Evolutionary conservation across 176 grass and related monocot species (phyloP).

Genomic region (Bolboschoenus planiculmis): DNA sequence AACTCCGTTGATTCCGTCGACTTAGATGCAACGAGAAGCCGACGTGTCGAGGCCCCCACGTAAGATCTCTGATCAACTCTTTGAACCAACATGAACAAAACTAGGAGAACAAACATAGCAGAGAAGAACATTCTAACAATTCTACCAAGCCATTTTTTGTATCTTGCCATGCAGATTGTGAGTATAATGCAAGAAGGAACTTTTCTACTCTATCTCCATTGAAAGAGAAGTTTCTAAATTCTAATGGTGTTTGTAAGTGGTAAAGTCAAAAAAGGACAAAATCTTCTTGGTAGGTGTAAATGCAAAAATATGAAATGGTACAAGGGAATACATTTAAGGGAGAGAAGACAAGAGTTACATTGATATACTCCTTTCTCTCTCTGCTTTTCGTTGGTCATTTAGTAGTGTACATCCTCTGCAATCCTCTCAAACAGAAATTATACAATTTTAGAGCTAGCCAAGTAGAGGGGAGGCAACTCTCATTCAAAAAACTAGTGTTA

Average conservation of each 20-base stretch:
- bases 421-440: background rate
- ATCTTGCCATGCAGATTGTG: slow-evolving; percentile 49
- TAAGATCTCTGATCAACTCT: slow-evolving; percentile 4
- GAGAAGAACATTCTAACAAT: slow-evolving; percentile 19
- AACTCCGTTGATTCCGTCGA: slow-evolving; percentile 27
- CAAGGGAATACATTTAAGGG: background rate
- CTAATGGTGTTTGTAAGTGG: background rate
- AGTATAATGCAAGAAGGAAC: background rate
- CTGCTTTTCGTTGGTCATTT: background rate
- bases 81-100: slow-evolving; percentile 11
- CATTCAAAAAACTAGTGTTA: background rate
- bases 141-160: slow-evolving; percentile 20
- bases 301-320: background rate
- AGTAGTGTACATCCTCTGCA: slow-evolving; percentile 1
- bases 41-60: background rate
- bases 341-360: background rate
- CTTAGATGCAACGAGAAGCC: background rate
- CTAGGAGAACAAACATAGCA: slow-evolving; percentile 15
- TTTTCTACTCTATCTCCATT: background rate
- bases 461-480: background rate
- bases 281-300: background rate
- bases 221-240: background rate
- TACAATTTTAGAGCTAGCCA: background rate
- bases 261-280: background rate
- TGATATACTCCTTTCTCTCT: background rate